Evolutionary conservation across 73 alveolate species (phyloP), one percentile per base, ranked within the genome.

Genomic region (Loxodes magnus): DNA sequence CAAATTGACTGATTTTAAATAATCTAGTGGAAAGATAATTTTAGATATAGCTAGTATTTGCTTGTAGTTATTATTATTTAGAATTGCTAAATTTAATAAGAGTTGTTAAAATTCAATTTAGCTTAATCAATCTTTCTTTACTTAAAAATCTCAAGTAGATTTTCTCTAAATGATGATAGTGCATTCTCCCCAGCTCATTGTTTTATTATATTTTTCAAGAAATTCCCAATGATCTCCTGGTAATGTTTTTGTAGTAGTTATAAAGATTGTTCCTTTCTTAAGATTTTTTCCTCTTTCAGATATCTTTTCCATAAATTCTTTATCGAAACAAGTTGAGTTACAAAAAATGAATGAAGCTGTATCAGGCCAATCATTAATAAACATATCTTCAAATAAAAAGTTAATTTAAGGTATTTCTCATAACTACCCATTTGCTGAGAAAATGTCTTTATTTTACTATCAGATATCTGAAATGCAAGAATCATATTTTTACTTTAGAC

Each of bases 161-260:
- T 88, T 88, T 48, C 71, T 43, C 36, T 88, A 82, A 42, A 88
- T 75, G 66, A 70, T 60, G 36, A 88, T 75, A 5, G 96, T 73
- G 7, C 93, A 92, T 16, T 50, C 30, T 24, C 98, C 98, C 96
- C 98, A 88, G 27, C 94, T 60, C 92, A 89, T 79, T 23, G 36
- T 28, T 23, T 71, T 77, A 48, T 69, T 74, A 24, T 85, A 69
- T 21, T 74, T 76, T 22, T 55, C 34, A 9, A 81, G 28, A 7
- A 49, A 27, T 57, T 71, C 84, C 96, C 96, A 89, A 33, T 77
- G 82, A 63, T 42, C 71, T 59, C 64, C 46, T 7, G 80, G 62
- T 21, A 84, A 57, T 52, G 67, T 68, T 43, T 79, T 83, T 14
- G 98, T 76, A 17, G 86, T 51, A 42, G 88, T 53, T 19, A 89